phyloP scores from a whole-genome alignment of 2,329 filamentous ascomycete genomes.

The Paraphoma sp. region DNA sequence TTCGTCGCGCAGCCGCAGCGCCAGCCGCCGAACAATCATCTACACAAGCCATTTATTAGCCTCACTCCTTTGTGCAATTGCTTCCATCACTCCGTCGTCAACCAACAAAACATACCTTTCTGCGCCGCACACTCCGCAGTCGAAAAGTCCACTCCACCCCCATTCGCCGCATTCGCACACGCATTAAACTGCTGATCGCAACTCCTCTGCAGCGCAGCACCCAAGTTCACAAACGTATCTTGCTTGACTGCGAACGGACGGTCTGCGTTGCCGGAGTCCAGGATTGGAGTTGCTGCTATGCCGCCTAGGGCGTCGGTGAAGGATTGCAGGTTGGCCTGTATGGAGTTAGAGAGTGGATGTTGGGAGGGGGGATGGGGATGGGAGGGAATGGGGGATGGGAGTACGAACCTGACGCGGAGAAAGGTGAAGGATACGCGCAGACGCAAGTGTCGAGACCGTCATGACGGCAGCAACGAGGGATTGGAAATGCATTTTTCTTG shows the following conservation, averaged over 20 bases:
- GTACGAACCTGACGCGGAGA: no score
- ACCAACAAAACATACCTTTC: slow-evolving; percentile 43
- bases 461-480: background rate
- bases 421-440: no score
- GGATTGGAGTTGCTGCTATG: slow-evolving; percentile 59
- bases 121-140: slow-evolving; percentile 64
- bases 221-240: slow-evolving; percentile 60
- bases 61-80: no score
- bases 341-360: slow-evolving; percentile 19
- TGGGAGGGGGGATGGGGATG: no score
- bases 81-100: background rate
- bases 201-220: slow-evolving; percentile 64
- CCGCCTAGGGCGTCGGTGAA: slow-evolving; percentile 60
- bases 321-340: slow-evolving; percentile 36
- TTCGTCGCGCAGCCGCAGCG: background rate
- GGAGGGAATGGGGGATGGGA: no score
- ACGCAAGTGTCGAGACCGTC: no score
- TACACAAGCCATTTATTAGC: slow-evolving; percentile 1
- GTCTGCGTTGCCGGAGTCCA: slow-evolving; percentile 59
- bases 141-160: slow-evolving; percentile 51
- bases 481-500: slow-evolving; percentile 32
- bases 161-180: slow-evolving; percentile 65
- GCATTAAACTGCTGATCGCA: slow-evolving; percentile 70
- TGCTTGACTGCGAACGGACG: slow-evolving; percentile 39
- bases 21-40: slow-evolving; percentile 9